Percentiles rank a stretch among this genome's conserved stretches.
phyloP scores from a whole-genome alignment of 1,284 basidiomycete species.

The Cystobasidium slooffiae region DNA sequence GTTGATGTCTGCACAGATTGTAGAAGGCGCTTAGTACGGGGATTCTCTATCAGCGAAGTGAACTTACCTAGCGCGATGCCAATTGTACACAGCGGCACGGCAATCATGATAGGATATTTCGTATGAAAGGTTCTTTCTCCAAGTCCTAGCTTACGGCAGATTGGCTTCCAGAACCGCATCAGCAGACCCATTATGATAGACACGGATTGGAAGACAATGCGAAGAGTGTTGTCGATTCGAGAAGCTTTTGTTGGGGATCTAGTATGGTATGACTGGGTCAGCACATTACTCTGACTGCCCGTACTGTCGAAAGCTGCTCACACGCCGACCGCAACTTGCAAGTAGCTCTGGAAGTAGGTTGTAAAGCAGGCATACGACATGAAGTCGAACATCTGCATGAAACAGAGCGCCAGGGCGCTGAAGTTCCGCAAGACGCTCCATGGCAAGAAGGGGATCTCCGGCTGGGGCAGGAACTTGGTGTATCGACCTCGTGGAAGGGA shows the following conservation, averaged over 20 bases:
- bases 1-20: too few relatives aligned
- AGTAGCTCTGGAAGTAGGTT: conserved; percentile 1
- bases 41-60: too few relatives aligned
- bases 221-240: not conserved
- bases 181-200: not conserved
- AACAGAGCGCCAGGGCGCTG: not conserved
- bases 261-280: not conserved
- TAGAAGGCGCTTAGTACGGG: too few relatives aligned
- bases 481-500: not conserved
- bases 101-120: not conserved
- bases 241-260: not conserved
- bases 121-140: not conserved
- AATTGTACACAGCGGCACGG: not conserved
- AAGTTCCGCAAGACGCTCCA: not conserved
- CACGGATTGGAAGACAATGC: not conserved
- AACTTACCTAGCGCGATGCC: not conserved
- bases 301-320: not conserved
- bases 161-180: not conserved
- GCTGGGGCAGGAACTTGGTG: not conserved
- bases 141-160: not conserved
- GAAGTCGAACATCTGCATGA: not conserved
- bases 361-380: not conserved
- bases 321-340: not conserved
- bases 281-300: not conserved
- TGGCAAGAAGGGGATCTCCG: not conserved